Base-by-base conservation (phyloP, 139 green algal species). In the Chara braunii region DNA sequence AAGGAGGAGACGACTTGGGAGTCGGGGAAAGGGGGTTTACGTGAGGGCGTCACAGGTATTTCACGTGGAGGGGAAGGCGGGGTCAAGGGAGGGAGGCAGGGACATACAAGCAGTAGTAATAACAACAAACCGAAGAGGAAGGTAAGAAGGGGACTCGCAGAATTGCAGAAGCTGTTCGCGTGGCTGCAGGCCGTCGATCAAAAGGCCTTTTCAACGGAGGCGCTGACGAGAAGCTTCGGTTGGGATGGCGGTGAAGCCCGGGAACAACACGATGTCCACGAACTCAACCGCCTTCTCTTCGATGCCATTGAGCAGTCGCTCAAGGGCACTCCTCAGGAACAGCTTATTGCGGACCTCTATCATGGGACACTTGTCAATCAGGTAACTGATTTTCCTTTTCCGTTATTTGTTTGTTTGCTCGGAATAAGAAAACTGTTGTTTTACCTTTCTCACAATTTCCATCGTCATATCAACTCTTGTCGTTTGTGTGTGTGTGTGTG, bases 221-320 rank as follows among this genome's bases (percentile, higher is more conserved):
- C 94, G 59, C 80, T 98, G 2, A 96, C 90, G 22, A 83, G 85
- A 70, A 91, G 83, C 11, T 96, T 98, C 81, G 91, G 92, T 3
- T 97, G 92, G 92, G 84, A 87, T 81, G 86, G 74, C 2, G 79
- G 81, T 23, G 87, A 96, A 51, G 79, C 85, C 1, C 95, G 95
- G 81, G 85, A 92, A 80, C 90, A 96, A 84, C 88, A 97, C 55
- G 92, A 98, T 70, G 86, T 95, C 28, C 88, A 96, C 74, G 92
- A 96, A 83, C 80, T 98, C 24, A 92, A 95, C 64, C 78, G 85
- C 8, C 86, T 97, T 42, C 83, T 98, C 40, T 90, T 78, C 64
- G 91, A 97, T 48, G 89, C 88, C 55, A 81, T 97, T 52, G 91
- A 96, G 61, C 8, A 43, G 26, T 8, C 32, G 26, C 11, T 57